Conservation (phyloP, 2,329 filamentous ascomycete genomes). For the Sordariomycetes sp. region DNA sequence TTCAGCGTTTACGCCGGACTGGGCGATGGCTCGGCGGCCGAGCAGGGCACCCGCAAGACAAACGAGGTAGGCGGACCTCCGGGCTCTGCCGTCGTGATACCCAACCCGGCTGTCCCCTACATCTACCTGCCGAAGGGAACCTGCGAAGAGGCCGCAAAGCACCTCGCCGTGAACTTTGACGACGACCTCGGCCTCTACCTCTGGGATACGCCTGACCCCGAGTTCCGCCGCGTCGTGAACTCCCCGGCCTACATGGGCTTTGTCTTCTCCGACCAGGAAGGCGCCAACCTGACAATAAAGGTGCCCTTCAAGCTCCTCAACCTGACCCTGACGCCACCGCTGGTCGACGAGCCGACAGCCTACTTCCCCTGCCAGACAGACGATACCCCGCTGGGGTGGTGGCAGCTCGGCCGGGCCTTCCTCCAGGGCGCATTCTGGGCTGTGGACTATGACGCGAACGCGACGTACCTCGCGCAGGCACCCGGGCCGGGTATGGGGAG, state of each 20-base stretch:
- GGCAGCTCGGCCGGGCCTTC: background rate
- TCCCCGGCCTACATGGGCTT: background rate
- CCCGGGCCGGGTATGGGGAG: background rate
- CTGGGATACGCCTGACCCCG: background rate
- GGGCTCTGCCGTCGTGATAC: background rate
- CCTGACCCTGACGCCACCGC: background rate
- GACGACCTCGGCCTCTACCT: background rate
- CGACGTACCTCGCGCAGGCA: background rate
- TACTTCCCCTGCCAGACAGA: background rate
- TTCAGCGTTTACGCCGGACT: background rate
- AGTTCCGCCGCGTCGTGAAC: background rate
- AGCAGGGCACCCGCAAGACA: background rate
- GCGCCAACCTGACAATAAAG: background rate
- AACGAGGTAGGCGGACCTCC: background rate
- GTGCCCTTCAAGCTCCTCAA: background rate
- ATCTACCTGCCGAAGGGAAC: background rate
- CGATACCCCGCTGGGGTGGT: background rate
- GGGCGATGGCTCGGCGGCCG: background rate
- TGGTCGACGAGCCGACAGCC: background rate
- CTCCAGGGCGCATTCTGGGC: background rate
- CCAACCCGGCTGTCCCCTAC: background rate
- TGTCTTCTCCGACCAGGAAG: background rate
- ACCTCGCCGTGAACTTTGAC: background rate
- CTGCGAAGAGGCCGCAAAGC: background rate
- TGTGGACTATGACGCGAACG: background rate